phyloP scores from a whole-genome alignment of 2,329 filamentous ascomycete genomes.

The Aspergillus fumigatiaffinis region DNA sequence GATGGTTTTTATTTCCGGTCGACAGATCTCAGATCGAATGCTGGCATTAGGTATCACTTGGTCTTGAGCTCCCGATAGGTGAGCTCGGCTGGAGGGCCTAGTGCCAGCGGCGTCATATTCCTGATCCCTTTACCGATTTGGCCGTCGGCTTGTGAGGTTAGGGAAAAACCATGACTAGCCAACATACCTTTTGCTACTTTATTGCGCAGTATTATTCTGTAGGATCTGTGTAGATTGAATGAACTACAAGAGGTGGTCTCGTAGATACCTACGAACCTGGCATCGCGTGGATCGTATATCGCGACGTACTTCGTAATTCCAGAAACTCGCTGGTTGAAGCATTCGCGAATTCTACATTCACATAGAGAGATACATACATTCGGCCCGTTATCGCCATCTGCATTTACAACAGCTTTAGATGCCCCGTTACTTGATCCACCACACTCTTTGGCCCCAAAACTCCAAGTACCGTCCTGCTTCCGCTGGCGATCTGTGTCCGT shows the following conservation, averaged over 20 bases:
- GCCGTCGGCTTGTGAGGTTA: constrained; percentile 85
- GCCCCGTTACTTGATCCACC: constrained; percentile 80
- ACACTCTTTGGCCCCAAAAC: constrained; percentile 77
- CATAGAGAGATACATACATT: constrained; percentile 4
- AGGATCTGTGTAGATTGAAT: background rate
- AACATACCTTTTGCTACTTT: constrained; percentile 51
- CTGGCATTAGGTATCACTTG: constrained; percentile 49
- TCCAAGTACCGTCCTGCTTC: constrained; percentile 87
- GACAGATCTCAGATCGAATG: constrained; percentile 86
- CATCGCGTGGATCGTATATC: background rate
- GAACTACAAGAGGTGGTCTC: background rate
- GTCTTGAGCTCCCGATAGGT: constrained; percentile 66
- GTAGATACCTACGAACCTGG: background rate
- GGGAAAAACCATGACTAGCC: constrained; percentile 80
- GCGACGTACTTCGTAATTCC: background rate
- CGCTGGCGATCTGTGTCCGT: constrained; percentile 90
- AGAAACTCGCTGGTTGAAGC: background rate
- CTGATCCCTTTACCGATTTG: constrained; percentile 76
- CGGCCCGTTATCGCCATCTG: background rate
- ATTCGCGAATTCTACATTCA: constrained; percentile 11
- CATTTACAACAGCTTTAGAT: constrained; percentile 72
- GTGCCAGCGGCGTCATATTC: constrained; percentile 74
- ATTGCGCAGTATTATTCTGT: constrained; percentile 6
- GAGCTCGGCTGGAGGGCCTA: constrained; percentile 60
- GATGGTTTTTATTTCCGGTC: constrained; percentile 85